Base-by-base conservation (phyloP, 139 green algal genomes). In the Haematococcus lacustris region DNA sequence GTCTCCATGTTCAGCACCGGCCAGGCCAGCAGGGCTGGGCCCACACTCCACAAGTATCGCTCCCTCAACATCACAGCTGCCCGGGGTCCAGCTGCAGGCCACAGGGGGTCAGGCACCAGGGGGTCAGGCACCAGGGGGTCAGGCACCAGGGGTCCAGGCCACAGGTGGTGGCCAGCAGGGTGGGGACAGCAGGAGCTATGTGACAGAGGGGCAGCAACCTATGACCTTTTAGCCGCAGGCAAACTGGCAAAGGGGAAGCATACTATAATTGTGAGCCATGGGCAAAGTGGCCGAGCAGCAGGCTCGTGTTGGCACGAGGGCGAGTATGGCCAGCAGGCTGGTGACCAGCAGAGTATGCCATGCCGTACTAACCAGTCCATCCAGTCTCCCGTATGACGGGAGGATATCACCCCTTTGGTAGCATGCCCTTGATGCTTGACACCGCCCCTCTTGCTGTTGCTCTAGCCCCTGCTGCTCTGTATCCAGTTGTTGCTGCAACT, bases 21-120 rank as follows among this genome's bases (percentile, higher is more conserved):
- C 87, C 89, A 97, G 1, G 85, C 92, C 38, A 87, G 76, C n/a
- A 97, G 77, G 51, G 82, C 89, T 21, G 92, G 92, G 32, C 88
- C 77, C 9, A 97, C 89, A 32, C 83, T 86, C 88, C 89, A 97
- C 17, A 89, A 39, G 71, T 92, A 97, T 26, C 91, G 74, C 69
- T 74, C 69, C 3, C 53, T 34, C 69, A 68, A 17, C 25, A 50
- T 6, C 2, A 28, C 53, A 40, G 38, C 53, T n/a, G 69, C 69
- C 26, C 53, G 34, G 21, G 50, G 26, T 6, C 72, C 53, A 32
- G 21, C 50, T 65, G 68, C 50, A 26, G 7, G 64, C 38, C n/a
- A n/a, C n/a, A n/a, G n/a, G n/a, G n/a, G n/a, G n/a, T n/a, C n/a
- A n/a, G n/a, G n/a, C n/a, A n/a, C n/a, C n/a, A n/a, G n/a, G n/a